phyloP scores from a whole-genome alignment of 2,329 filamentous ascomycete species.

The Epichloe scottii region DNA sequence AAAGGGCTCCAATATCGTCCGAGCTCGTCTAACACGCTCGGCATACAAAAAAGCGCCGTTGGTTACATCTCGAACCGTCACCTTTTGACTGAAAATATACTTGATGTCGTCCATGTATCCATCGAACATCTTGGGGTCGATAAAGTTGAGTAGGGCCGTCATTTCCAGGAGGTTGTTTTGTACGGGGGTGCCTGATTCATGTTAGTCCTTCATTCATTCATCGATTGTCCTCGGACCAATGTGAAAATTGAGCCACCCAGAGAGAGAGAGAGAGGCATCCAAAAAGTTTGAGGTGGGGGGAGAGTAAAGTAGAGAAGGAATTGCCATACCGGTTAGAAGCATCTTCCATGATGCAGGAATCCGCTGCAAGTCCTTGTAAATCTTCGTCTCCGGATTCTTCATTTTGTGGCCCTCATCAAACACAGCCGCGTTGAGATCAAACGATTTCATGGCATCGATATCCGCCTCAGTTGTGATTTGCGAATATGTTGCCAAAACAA shows the following conservation, averaged over 20 bases:
- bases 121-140: constrained; percentile 75
- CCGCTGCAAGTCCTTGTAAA: constrained; percentile 66
- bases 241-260: too few species aligned
- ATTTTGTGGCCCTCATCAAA: constrained; percentile 93
- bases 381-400: constrained; percentile 74
- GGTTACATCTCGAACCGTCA: constrained; percentile 65
- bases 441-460: constrained; percentile 34
- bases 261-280: too few species aligned
- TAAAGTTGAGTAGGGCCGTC: constrained; percentile 81
- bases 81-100: constrained; percentile 83
- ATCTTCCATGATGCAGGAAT: constrained; percentile 76
- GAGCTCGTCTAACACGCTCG: constrained; percentile 74
- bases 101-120: constrained; percentile 67
- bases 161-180: constrained; percentile 93
- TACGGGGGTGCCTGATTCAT: constrained; percentile 61
- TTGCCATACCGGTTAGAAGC: constrained; percentile 42
- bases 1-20: constrained; percentile 89
- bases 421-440: constrained; percentile 46
- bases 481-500: constrained; percentile 47
- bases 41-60: constrained; percentile 76
- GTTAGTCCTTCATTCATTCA: constrained; percentile 9
- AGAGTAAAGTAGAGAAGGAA: not conserved
- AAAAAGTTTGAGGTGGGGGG: too few species aligned
- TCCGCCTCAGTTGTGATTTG: constrained; percentile 43
- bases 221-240: not conserved